Evolutionary conservation across 164 flowering plant genomes (phyloP).

Genomic region (Chimonanthus praecox): DNA sequence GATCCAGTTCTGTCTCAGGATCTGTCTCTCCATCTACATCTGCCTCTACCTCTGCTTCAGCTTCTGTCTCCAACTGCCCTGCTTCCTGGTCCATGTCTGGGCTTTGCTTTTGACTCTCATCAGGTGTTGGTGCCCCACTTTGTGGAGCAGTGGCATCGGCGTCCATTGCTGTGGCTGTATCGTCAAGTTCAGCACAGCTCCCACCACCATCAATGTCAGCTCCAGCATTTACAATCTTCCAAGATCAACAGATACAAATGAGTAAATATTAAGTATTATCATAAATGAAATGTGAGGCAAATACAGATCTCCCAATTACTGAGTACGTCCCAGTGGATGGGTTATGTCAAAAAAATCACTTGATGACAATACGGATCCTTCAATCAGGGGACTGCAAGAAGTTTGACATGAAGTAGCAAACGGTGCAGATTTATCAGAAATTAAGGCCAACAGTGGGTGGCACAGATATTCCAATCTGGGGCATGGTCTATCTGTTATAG

Average conservation of each 20-base stretch:
- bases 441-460: not conserved
- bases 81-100: constrained; percentile 55
- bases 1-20: constrained; percentile 29
- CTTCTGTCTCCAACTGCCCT: constrained; percentile 62
- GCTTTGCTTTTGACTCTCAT: constrained; percentile 59
- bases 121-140: constrained; percentile 50
- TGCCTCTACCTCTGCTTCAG: constrained; percentile 41
- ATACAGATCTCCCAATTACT: not conserved
- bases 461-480: not conserved
- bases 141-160: constrained; percentile 46
- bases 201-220: constrained; percentile 66
- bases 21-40: constrained; percentile 72
- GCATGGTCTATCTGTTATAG: not conserved
- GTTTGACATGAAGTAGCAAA: not conserved
- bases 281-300: not conserved
- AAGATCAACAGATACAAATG: constrained; percentile 2
- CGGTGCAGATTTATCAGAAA: not conserved
- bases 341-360: not conserved
- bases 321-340: not conserved
- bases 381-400: not conserved
- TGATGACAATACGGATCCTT: not conserved
- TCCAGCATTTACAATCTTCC: constrained; percentile 51
- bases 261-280: constrained; percentile 5
- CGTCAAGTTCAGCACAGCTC: constrained; percentile 47
- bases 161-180: constrained; percentile 51